phyloP scores from a whole-genome alignment of 2,329 filamentous ascomycete genomes.

The Fusarium tupiense region DNA sequence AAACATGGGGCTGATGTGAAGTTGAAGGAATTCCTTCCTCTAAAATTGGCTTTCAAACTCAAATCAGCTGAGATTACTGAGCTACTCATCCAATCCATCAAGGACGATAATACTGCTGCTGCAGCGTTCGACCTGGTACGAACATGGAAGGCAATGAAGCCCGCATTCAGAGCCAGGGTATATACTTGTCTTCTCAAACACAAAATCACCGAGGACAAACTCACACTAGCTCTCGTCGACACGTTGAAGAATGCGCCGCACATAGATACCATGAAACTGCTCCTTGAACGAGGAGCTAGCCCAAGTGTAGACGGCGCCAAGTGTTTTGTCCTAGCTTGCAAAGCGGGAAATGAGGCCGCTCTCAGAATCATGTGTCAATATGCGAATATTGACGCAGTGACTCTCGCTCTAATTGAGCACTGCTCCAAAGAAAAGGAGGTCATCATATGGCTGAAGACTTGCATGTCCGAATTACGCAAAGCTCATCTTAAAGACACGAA shows the following conservation, averaged over 20 bases:
- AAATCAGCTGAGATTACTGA: neutral
- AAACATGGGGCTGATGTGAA: neutral
- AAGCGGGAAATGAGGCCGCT: neutral
- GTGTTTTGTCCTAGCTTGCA: neutral
- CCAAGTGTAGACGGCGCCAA: neutral
- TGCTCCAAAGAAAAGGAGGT: neutral
- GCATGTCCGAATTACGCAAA: neutral
- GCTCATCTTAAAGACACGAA: neutral
- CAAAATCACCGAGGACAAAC: neutral
- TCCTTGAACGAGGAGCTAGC: neutral
- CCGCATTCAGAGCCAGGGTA: neutral
- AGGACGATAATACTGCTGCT: neutral
- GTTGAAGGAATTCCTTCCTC: neutral
- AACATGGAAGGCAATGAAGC: neutral
- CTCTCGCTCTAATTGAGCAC: neutral
- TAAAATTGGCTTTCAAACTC: neutral
- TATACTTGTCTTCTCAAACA: neutral
- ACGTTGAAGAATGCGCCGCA: neutral
- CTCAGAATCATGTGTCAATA: neutral
- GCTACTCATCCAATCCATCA: neutral
- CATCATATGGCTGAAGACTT: neutral
- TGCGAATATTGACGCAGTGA: neutral
- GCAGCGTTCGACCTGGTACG: neutral
- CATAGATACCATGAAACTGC: neutral
- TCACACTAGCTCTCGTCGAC: neutral